These are phyloP conservation scores for Beta corolliflora DNA, from an alignment of 179 eudicot genomes.

Conservation along the genomic window DNA sequence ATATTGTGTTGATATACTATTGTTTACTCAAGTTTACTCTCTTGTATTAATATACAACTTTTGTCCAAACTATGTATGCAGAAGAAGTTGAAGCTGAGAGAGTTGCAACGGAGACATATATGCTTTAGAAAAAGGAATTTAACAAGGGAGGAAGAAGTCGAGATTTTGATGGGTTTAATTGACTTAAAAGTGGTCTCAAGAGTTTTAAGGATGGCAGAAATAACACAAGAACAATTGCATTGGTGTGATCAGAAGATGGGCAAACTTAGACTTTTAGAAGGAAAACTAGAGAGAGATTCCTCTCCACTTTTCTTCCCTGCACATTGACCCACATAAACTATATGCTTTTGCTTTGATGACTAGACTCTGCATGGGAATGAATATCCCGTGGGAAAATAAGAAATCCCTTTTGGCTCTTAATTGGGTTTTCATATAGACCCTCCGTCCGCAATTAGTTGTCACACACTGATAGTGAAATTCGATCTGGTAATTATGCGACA, in stretches of 20 bases:
- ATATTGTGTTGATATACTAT: too few species aligned
- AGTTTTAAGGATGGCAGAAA: constrained; percentile 67
- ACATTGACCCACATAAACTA: constrained; percentile 35
- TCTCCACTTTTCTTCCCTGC: constrained; percentile 94
- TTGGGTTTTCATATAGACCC: too few species aligned
- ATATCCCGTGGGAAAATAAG: constrained; percentile 25
- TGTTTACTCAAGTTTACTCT: too few species aligned
- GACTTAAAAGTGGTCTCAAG: constrained; percentile 86
- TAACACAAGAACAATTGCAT: constrained; percentile 70
- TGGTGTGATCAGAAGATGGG: constrained; percentile 95
- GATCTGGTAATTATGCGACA: not conserved
- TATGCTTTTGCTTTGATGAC: constrained; percentile 28
- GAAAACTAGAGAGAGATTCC: constrained; percentile 79
- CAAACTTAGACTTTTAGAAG: constrained; percentile 61
- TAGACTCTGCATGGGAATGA: constrained; percentile 34
- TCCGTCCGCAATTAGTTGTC: not conserved
- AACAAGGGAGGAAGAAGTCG: constrained; percentile 60
- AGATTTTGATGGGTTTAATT: constrained; percentile 73
- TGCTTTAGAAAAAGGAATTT: constrained; percentile 53
- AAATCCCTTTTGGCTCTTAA: not conserved
- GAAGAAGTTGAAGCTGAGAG: constrained; percentile 76
- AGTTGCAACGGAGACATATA: constrained; percentile 42
- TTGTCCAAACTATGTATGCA: constrained; percentile 32
- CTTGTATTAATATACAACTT: too few species aligned
- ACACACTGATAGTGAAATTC: too few species aligned